Conservation (phyloP, 805 yeast genomes). For the Candida methanosorbosa region DNA sequence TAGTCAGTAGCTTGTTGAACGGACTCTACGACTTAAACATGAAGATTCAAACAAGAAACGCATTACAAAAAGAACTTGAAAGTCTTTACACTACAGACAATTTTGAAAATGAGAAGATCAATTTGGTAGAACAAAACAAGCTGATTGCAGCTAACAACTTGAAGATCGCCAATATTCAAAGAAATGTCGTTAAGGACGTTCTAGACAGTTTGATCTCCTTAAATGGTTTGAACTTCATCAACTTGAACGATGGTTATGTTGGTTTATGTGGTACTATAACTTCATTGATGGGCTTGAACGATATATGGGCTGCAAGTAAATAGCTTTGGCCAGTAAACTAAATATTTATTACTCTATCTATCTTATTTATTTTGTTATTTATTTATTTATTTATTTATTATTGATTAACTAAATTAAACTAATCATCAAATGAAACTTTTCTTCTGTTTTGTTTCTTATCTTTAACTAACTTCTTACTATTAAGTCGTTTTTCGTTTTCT, state of each 20-base stretch:
- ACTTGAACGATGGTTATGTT: slow-evolving; percentile 66
- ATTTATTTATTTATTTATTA: no score
- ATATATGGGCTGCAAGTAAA: slow-evolving; percentile 67
- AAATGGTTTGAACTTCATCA: slow-evolving; percentile 52
- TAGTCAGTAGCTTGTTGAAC: slow-evolving; percentile 53
- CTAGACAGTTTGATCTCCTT: slow-evolving; percentile 71
- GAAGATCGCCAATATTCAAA: slow-evolving; percentile 28
- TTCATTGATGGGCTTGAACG: slow-evolving; percentile 67
- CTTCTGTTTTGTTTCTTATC: no score
- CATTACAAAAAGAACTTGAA: slow-evolving; percentile 15
- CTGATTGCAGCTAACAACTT: slow-evolving; percentile 29
- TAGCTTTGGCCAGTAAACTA: slow-evolving; percentile 6
- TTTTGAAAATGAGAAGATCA: slow-evolving; percentile 8
- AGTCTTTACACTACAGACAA: slow-evolving; percentile 31
- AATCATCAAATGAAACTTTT: no score
- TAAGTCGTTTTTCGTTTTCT: no score
- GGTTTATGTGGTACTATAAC: slow-evolving; percentile 84
- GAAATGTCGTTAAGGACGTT: slow-evolving; percentile 67
- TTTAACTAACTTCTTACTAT: no score
- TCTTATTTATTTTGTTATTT: no score
- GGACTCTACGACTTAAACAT: slow-evolving; percentile 47
- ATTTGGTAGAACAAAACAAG: slow-evolving; percentile 18
- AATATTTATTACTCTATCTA: background rate
- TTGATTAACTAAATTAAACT: no score
- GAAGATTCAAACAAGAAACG: slow-evolving; percentile 27